These are phyloP conservation scores for Neofusicoccum umdonicola DNA, from an alignment of 2,329 filamentous ascomycete genomes.

Conservation along the genomic window DNA sequence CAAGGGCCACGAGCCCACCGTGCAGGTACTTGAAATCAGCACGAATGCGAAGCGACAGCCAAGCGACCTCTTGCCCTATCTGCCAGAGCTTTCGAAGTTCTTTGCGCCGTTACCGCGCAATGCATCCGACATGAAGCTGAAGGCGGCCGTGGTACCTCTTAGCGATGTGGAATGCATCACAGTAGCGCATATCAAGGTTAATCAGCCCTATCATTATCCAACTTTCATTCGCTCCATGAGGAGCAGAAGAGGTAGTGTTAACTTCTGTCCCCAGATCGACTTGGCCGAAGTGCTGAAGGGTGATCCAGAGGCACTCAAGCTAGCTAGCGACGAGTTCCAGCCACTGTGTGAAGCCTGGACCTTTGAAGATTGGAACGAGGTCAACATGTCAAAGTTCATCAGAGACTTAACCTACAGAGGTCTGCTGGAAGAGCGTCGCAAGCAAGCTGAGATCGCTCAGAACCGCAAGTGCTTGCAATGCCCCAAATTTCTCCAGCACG, in stretches of 20 bases:
- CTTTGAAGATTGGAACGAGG: conserved; percentile 74
- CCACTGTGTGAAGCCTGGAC: conserved; percentile 72
- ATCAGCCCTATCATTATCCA: conserved; percentile 44
- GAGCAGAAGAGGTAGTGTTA: conserved; percentile 48
- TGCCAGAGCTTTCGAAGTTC: conserved; percentile 66
- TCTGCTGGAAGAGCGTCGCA: conserved; percentile 68
- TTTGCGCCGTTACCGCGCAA: conserved; percentile 67
- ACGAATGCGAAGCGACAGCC: conserved; percentile 68
- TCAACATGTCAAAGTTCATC: conserved; percentile 71
- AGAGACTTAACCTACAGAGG: conserved; percentile 81
- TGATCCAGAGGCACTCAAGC: conserved; percentile 49
- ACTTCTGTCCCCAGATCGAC: conserved; percentile 32
- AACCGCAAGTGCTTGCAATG: conserved; percentile 67
- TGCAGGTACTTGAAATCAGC: conserved; percentile 78
- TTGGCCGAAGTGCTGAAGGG: conserved; percentile 39
- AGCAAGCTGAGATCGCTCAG: conserved; percentile 62
- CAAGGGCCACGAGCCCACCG: conserved; percentile 62
- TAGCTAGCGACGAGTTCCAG: conserved; percentile 67
- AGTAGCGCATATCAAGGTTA: conserved; percentile 58
- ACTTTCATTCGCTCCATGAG: conserved; percentile 37
- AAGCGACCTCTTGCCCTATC: conserved; percentile 83
- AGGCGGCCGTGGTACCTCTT: conserved; percentile 68
- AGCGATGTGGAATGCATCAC: conserved; percentile 84
- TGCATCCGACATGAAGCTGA: conserved; percentile 66
- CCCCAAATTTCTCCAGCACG: conserved; percentile 80